phyloP scores from a whole-genome alignment of 352 stramenopile genomes.

The Saprolegnia diclina region DNA sequence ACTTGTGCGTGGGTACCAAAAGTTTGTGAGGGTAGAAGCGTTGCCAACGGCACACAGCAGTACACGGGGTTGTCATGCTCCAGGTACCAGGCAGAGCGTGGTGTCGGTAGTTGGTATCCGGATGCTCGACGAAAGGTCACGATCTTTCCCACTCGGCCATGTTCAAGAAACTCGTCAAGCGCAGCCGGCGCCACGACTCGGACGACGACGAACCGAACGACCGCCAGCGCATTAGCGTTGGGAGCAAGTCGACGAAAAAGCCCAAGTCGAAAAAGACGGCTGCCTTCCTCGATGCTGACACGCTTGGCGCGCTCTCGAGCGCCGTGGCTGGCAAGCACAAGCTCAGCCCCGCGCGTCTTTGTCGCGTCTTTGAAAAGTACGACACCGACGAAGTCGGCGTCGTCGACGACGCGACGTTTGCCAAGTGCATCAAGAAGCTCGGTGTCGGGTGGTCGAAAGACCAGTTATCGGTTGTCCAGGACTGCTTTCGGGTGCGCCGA shows the following conservation, averaged over 20 bases:
- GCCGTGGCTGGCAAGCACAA: not conserved
- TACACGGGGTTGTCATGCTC: too few species aligned
- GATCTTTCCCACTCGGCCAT: not conserved
- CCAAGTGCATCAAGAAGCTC: constrained; percentile 51
- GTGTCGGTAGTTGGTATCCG: not conserved
- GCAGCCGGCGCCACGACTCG: not conserved
- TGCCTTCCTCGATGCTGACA: not conserved
- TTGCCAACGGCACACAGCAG: too few species aligned
- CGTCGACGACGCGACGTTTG: constrained; percentile 43
- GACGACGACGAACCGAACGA: not conserved
- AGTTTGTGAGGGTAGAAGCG: too few species aligned
- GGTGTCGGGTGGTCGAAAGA: constrained; percentile 43
- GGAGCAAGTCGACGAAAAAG: not conserved
- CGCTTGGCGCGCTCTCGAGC: not conserved
- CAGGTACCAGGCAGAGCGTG: too few species aligned
- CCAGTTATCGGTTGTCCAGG: constrained; percentile 36
- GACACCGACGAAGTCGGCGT: constrained; percentile 36
- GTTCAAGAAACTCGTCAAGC: not conserved
- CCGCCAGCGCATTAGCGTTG: not conserved
- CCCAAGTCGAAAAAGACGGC: too few species aligned
- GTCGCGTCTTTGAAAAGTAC: constrained; percentile 43
- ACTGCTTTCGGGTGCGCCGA: constrained; percentile 38
- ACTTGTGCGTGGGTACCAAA: too few species aligned
- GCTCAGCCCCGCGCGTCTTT: not conserved
- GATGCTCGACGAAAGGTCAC: not conserved